Percentiles rank a stretch among this genome's conserved stretches.
Conservation (phyloP, 2,329 filamentous ascomycete species). For the Sarocladiaceae sp. region DNA sequence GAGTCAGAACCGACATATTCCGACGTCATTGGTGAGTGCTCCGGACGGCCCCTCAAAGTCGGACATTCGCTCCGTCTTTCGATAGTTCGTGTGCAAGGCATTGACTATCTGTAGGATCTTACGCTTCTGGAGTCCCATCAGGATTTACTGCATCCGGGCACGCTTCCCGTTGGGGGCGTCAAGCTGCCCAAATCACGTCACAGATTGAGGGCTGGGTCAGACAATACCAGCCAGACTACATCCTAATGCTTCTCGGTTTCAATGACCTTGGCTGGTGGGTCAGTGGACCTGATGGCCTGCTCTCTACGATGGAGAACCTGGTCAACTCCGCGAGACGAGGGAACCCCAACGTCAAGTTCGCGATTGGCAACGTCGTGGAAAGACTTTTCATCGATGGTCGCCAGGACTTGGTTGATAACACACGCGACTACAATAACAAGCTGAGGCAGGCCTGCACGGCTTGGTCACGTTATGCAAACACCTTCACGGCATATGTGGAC, state of each 20-base stretch:
- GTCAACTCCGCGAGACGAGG: constrained; percentile 24
- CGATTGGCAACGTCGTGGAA: constrained; percentile 26
- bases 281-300: constrained; percentile 14
- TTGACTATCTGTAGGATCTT: neutral
- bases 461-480: constrained; percentile 21
- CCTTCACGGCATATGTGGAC: constrained; percentile 27
- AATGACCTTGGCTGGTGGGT: constrained; percentile 27
- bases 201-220: constrained; percentile 22
- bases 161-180: constrained; percentile 19
- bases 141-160: neutral
- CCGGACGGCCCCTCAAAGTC: too few relatives aligned
- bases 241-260: constrained; percentile 29
- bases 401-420: constrained; percentile 19
- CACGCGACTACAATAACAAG: constrained; percentile 22
- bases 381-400: constrained; percentile 18
- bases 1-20: neutral
- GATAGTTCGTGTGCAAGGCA: neutral
- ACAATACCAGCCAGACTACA: constrained; percentile 24
- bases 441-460: constrained; percentile 17
- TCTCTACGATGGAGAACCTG: constrained; percentile 21
- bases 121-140: neutral
- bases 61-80: too few relatives aligned
- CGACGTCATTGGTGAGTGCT: neutral
- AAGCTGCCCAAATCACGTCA: constrained; percentile 23
- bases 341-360: constrained; percentile 21